Percentiles rank a stretch among this genome's conserved stretches.
Conservation (phyloP, 306 rosid genomes). For the Trifolium pratense region DNA sequence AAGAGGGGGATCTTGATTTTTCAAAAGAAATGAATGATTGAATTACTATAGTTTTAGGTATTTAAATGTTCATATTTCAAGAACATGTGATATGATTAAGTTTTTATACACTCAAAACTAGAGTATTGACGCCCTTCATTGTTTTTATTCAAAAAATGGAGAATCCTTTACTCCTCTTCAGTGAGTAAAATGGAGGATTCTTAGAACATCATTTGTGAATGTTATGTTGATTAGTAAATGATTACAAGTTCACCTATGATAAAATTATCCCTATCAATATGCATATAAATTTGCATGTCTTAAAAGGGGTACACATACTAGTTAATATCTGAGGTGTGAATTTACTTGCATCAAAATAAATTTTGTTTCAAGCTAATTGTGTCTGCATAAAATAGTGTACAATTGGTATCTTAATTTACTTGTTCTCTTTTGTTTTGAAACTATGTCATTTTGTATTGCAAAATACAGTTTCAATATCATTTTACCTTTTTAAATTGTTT, state of each 20-base stretch:
- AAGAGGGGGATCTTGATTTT: background rate
- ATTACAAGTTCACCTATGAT: background rate
- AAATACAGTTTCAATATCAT: background rate
- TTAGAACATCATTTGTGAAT: background rate
- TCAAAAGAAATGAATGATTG: background rate
- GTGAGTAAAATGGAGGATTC: background rate
- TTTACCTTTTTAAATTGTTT: background rate
- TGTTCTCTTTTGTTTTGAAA: background rate
- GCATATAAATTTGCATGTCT: background rate
- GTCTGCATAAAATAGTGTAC: background rate
- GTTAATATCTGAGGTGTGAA: background rate
- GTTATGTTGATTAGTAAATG: background rate
- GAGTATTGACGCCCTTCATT: background rate
- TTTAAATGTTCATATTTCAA: background rate
- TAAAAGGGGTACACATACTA: background rate
- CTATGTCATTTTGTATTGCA: background rate
- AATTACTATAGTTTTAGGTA: background rate
- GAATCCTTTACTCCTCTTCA: background rate
- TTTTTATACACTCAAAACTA: background rate
- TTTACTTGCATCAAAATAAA: background rate
- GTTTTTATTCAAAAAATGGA: background rate
- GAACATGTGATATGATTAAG: background rate
- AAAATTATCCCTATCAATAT: background rate
- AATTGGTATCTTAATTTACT: background rate
- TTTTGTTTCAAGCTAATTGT: background rate